These are phyloP conservation scores for Podaxis rugospora DNA, from an alignment of 768 basidiomycete species.

Conservation along the genomic window DNA sequence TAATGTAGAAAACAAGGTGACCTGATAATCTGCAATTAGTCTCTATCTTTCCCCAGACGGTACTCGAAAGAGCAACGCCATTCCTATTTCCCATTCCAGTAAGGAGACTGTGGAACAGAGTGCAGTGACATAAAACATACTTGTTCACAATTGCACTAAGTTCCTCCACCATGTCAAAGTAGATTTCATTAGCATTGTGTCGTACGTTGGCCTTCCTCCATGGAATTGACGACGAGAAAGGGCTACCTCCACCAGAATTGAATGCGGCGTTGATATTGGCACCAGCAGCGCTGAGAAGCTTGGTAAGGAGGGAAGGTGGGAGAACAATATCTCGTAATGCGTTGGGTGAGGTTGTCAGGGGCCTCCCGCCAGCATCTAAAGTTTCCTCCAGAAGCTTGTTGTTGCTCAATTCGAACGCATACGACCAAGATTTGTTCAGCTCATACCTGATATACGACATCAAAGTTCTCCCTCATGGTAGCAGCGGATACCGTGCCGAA, in stretches of 20 bases:
- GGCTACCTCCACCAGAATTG: constrained; percentile 42
- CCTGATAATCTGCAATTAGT: constrained; percentile 76
- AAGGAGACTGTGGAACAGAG: neutral
- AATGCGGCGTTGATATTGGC: constrained; percentile 45
- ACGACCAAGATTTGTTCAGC: neutral
- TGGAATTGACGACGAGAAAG: constrained; percentile 87
- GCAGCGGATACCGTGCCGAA: constrained; percentile 80
- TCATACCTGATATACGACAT: constrained; percentile 87
- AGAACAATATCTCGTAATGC: constrained; percentile 91
- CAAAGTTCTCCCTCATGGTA: constrained; percentile 87
- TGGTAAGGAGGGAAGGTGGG: constrained; percentile 82
- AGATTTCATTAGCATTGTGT: constrained; percentile 87
- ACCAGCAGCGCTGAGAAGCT: constrained; percentile 52
- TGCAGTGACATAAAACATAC: constrained; percentile 33
- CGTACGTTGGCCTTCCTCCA: constrained; percentile 86
- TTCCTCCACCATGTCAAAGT: constrained; percentile 86
- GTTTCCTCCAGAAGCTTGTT: constrained; percentile 87
- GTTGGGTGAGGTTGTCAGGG: constrained; percentile 86
- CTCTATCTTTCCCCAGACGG: constrained; percentile 74
- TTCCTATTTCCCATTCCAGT: constrained; percentile 38
- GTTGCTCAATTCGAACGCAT: constrained; percentile 8
- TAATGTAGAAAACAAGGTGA: constrained; percentile 21
- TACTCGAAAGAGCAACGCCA: constrained; percentile 61
- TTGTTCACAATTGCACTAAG: constrained; percentile 75
- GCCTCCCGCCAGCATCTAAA: constrained; percentile 89